These are phyloP conservation scores for Euphrasia arctica DNA, from an alignment of 305 asterid species.

Conservation along the genomic window DNA sequence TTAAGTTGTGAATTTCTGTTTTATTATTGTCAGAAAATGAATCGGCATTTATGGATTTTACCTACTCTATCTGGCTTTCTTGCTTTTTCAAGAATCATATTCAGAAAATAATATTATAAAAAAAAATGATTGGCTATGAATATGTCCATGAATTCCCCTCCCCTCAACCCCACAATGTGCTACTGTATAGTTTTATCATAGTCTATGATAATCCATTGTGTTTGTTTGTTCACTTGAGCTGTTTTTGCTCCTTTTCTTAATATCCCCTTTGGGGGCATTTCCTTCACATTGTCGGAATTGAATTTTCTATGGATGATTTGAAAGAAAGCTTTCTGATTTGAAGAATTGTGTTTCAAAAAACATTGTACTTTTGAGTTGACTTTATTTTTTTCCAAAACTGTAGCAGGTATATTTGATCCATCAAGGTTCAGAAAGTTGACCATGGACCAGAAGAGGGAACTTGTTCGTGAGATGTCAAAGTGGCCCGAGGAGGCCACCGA, in stretches of 20 bases:
- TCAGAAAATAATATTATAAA: constrained; percentile 5
- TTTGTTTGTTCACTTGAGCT: neutral
- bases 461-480: constrained; percentile 57
- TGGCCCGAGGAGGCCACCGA: constrained; percentile 64
- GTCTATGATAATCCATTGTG: too few relatives aligned
- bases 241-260: too few relatives aligned
- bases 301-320: neutral
- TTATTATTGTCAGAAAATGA: constrained; percentile 27
- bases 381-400: neutral
- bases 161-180: constrained; percentile 13
- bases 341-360: neutral
- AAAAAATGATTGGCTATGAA: constrained; percentile 19
- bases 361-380: constrained; percentile 3
- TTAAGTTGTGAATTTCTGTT: constrained; percentile 14
- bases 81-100: constrained; percentile 29
- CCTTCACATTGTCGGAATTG: neutral
- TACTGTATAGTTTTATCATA: neutral
- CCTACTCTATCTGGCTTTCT: constrained; percentile 27
- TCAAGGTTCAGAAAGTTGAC: constrained; percentile 55
- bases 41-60: constrained; percentile 27
- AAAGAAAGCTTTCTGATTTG: neutral
- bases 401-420: constrained; percentile 60
- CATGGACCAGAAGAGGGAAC: constrained; percentile 69
- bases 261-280: too few relatives aligned
- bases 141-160: constrained; percentile 36